These are phyloP conservation scores for Primulina tabacum DNA, from an alignment of 257 asterid species.

Conservation along the genomic window DNA sequence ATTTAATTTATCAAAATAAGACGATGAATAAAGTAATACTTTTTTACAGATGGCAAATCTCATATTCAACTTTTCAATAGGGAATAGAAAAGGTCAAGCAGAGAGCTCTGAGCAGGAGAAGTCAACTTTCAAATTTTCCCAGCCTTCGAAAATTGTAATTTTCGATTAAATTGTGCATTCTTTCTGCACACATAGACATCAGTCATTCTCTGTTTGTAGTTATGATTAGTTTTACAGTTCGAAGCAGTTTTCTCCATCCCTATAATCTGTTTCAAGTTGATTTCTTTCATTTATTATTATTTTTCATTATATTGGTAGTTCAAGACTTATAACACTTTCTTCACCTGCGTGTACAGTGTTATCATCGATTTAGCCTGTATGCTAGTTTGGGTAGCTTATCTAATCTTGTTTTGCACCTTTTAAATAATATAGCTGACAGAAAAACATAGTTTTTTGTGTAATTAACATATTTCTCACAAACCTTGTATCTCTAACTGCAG, in stretches of 20 bases:
- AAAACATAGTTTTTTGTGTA: neutral
- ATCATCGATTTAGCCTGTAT: neutral
- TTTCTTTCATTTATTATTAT: no score
- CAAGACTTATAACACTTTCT: neutral
- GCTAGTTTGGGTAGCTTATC: neutral
- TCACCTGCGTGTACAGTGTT: neutral
- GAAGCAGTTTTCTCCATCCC: neutral
- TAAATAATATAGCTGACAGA: neutral
- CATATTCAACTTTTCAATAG: slow-evolving; percentile 24
- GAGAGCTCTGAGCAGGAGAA: slow-evolving; percentile 35
- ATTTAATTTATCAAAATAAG: slow-evolving; percentile 6
- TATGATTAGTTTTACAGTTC: neutral
- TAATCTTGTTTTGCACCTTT: neutral
- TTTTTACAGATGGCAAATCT: slow-evolving; percentile 41
- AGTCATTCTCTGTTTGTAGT: neutral
- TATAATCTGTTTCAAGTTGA: neutral
- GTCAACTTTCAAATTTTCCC: slow-evolving; percentile 27
- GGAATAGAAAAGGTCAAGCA: slow-evolving; percentile 31
- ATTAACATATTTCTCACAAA: slow-evolving; percentile 6
- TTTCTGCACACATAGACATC: neutral
- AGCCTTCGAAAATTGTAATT: slow-evolving; percentile 40
- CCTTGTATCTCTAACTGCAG: slow-evolving; percentile 28
- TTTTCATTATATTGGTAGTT: neutral
- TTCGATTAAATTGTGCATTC: neutral
- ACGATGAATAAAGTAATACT: slow-evolving; percentile 10